phyloP scores from a whole-genome alignment of 2,329 filamentous ascomycete species.

The Ceratocystis cubensis region DNA sequence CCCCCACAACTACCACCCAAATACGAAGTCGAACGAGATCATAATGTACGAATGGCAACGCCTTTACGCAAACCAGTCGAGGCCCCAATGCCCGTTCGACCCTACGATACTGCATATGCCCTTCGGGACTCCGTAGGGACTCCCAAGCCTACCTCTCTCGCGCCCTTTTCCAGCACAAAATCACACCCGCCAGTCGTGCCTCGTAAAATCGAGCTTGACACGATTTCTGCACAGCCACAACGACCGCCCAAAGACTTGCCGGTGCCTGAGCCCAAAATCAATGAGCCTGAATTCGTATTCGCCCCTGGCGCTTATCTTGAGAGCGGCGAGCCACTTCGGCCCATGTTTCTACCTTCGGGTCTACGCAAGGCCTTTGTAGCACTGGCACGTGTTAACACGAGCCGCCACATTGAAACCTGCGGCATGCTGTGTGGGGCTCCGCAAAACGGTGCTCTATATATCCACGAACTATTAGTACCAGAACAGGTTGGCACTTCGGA shows the following conservation, averaged over 20 bases:
- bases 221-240: conserved; percentile 1
- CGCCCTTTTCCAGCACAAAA: background rate
- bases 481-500: conserved; percentile 83
- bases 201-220: conserved; percentile 14
- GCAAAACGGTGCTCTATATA: conserved; percentile 86
- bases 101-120: conserved; percentile 6
- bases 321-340: conserved; percentile 72
- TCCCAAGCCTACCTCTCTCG: background rate
- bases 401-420: conserved; percentile 77
- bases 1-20: conserved; percentile 26
- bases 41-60: conserved; percentile 3
- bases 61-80: conserved; percentile 6
- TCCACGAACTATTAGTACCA: conserved; percentile 77
- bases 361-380: conserved; percentile 64
- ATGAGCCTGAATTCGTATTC: conserved; percentile 59
- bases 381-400: conserved; percentile 64
- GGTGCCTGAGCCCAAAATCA: conserved; percentile 7
- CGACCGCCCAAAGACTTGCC: conserved; percentile 16
- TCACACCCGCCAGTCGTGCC: conserved; percentile 1
- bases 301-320: conserved; percentile 78
- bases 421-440: conserved; percentile 85
- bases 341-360: conserved; percentile 69
- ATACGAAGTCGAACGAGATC: conserved; percentile 21
- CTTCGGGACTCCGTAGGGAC: background rate
- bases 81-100: background rate